Conservation (phyloP, 1,284 basidiomycete genomes). For the Heterobasidion annosum region DNA sequence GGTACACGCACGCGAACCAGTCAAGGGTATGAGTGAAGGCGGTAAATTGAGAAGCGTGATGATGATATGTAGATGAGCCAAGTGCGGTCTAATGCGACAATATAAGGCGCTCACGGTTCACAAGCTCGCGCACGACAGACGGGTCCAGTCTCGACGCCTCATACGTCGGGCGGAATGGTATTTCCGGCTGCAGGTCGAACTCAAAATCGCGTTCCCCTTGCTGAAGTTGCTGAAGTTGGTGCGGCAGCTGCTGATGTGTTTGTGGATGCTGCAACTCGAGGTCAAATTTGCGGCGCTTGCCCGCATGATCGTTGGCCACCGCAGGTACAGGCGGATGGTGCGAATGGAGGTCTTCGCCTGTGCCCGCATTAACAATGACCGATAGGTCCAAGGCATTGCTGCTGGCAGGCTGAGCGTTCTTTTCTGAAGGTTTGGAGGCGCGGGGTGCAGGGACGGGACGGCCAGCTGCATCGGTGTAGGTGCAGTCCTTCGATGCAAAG, state of each 20-base stretch:
- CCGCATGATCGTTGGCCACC: background rate
- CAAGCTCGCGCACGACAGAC: constrained; percentile 59
- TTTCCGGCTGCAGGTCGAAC: no score
- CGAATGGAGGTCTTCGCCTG: constrained; percentile 8
- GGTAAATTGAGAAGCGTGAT: background rate
- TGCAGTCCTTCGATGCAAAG: constrained; percentile 72
- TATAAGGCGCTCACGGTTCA: constrained; percentile 45
- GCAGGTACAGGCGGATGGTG: constrained; percentile 10
- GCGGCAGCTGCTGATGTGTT: constrained; percentile 20
- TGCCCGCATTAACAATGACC: no score
- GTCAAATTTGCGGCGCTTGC: constrained; percentile 11
- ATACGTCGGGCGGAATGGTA: constrained; percentile 15
- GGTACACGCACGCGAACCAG: constrained; percentile 5
- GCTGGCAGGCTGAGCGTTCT: no score
- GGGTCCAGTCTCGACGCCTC: constrained; percentile 36
- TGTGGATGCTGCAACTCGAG: no score
- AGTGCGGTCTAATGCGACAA: no score
- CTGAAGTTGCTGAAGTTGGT: background rate
- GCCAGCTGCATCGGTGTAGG: constrained; percentile 72
- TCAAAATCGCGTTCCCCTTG: no score
- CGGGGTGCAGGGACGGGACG: constrained; percentile 67
- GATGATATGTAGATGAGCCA: no score
- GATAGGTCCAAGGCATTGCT: no score
- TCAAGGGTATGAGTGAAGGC: constrained; percentile 8
- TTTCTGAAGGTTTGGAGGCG: no score